Conservation (phyloP, 192 early-diverging fungal species). For the Entophlyctis luteolus region DNA sequence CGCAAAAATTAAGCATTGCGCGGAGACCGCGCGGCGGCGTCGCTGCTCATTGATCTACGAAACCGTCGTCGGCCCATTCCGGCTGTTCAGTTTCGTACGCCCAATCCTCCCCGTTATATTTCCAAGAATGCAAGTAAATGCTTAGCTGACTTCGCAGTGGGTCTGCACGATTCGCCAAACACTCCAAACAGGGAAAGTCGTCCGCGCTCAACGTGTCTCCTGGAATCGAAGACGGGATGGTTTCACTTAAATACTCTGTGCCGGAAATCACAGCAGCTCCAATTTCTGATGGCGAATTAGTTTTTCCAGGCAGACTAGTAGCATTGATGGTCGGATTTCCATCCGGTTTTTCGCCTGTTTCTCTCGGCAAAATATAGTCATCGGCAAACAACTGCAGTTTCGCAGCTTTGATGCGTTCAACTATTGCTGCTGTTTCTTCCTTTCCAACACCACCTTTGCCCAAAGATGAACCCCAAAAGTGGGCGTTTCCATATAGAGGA, state of each 20-base stretch:
- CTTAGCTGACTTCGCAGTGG: constrained; percentile 69
- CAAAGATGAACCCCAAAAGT: constrained; percentile 64
- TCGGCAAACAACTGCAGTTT: neutral
- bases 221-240: constrained; percentile 1
- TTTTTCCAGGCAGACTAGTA: too few species aligned
- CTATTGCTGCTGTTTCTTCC: constrained; percentile 18
- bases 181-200: constrained; percentile 56
- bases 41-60: constrained; percentile 23
- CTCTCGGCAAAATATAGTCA: neutral
- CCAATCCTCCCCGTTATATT: constrained; percentile 73
- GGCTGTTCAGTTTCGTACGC: constrained; percentile 73
- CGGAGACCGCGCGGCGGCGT: too few species aligned
- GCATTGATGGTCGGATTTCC: neutral
- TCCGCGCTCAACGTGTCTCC: neutral
- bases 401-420: constrained; percentile 12
- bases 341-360: neutral
- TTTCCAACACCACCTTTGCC: constrained; percentile 47
- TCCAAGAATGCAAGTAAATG: constrained; percentile 91
- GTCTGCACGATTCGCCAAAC: constrained; percentile 56
- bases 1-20: too few species aligned
- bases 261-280: neutral
- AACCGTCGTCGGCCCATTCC: constrained; percentile 68
- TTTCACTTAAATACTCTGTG: neutral
- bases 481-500: constrained; percentile 73
- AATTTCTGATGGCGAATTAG: neutral